Conservation (phyloP, 2,329 filamentous ascomycete genomes). For the Ambrosiella beaveri region DNA sequence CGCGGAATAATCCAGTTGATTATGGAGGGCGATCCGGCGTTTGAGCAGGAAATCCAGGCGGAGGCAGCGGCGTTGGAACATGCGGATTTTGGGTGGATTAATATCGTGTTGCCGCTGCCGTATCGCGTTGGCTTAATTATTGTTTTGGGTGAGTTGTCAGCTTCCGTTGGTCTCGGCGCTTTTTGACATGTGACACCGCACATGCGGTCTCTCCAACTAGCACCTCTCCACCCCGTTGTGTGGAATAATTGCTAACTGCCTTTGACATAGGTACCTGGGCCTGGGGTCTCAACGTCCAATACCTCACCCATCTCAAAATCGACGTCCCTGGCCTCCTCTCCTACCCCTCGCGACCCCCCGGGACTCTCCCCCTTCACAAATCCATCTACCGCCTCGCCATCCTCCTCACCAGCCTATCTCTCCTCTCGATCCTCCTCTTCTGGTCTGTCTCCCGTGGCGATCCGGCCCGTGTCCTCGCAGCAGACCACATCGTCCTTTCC, state of each 20-base stretch:
- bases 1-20: neutral
- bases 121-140: constrained; percentile 77
- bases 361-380: constrained; percentile 57
- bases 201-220: neutral
- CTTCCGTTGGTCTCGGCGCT: neutral
- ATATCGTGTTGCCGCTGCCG: constrained; percentile 50
- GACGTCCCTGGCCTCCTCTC: constrained; percentile 74
- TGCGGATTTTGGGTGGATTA: constrained; percentile 12
- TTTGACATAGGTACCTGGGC: constrained; percentile 62
- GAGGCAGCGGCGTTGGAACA: constrained; percentile 12
- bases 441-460: constrained; percentile 64
- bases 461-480: constrained; percentile 50
- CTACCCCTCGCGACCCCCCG: constrained; percentile 60
- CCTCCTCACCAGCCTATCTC: constrained; percentile 54
- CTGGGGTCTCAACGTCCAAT: constrained; percentile 85
- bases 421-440: constrained; percentile 58
- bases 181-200: neutral
- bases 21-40: constrained; percentile 7
- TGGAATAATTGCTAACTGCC: neutral
- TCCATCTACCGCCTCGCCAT: constrained; percentile 77
- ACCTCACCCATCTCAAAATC: constrained; percentile 62
- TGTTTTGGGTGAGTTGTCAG: constrained; percentile 50
- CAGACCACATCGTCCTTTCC: constrained; percentile 73
- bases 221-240: neutral
- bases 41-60: constrained; percentile 12